These are phyloP conservation scores for Termitomyces sp. DNA, from an alignment of 768 basidiomycete genomes.

Conservation along the genomic window DNA sequence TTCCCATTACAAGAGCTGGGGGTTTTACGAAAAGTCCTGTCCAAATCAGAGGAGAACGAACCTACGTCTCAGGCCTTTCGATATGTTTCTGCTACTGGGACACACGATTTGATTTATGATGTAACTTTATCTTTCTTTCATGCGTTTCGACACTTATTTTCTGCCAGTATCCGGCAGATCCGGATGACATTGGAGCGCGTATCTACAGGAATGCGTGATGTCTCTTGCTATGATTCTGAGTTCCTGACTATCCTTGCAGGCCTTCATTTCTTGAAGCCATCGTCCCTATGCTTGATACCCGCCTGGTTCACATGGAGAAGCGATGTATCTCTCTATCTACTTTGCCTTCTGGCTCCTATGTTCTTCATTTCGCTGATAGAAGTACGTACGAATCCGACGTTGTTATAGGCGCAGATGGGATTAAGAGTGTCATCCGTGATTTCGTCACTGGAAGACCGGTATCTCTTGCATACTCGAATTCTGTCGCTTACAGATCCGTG, in stretches of 20 bases:
- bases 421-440: slow-evolving; percentile 40
- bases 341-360: slow-evolving; percentile 19
- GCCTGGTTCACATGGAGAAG: slow-evolving; percentile 43
- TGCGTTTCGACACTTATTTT: not conserved
- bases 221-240: not conserved
- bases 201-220: slow-evolving; percentile 30
- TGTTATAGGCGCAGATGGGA: slow-evolving; percentile 48
- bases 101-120: slow-evolving; percentile 40
- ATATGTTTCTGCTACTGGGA: slow-evolving; percentile 36
- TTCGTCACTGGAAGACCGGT: slow-evolving; percentile 21
- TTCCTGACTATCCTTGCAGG: slow-evolving; percentile 19
- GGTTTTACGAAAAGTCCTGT: slow-evolving; percentile 36
- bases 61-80: slow-evolving; percentile 28
- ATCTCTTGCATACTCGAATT: slow-evolving; percentile 37
- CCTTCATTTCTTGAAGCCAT: slow-evolving; percentile 48
- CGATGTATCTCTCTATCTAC: slow-evolving; percentile 34
- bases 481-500: slow-evolving; percentile 45
- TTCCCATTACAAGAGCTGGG: slow-evolving; percentile 40
- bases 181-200: slow-evolving; percentile 33
- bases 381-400: slow-evolving; percentile 40
- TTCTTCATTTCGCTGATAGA: slow-evolving; percentile 45
- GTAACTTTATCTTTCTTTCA: slow-evolving; percentile 20
- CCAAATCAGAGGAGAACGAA: slow-evolving; percentile 26
- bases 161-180: slow-evolving; percentile 24
- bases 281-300: slow-evolving; percentile 33